These are phyloP conservation scores for Barnettozyma californica DNA, from an alignment of 805 yeast genomes.

Conservation along the genomic window DNA sequence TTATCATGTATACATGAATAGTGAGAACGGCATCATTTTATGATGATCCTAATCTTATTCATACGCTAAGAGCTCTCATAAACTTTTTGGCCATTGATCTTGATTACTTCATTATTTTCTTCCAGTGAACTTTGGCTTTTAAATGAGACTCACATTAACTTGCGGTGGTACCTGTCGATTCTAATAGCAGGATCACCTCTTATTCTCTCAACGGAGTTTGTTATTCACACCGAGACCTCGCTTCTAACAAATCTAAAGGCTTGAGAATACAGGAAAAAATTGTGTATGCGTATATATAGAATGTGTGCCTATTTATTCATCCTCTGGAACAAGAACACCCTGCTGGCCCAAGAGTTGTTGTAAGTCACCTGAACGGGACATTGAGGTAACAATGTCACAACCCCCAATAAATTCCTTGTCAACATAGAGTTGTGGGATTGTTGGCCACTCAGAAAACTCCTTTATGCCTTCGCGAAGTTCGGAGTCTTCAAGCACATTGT, in stretches of 20 bases:
- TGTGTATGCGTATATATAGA: background rate
- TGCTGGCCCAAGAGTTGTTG: constrained; percentile 77
- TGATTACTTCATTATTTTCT: background rate
- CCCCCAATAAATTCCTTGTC: constrained; percentile 94
- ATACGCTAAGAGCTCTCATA: background rate
- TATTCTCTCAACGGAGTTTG: constrained; percentile 35
- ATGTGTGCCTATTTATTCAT: constrained; percentile 27
- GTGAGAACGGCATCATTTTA: background rate
- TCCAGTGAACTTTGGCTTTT: constrained; percentile 1
- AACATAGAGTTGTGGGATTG: constrained; percentile 93
- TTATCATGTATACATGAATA: background rate
- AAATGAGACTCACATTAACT: constrained; percentile 3
- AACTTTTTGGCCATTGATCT: constrained; percentile 9
- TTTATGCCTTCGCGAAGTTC: constrained; percentile 94
- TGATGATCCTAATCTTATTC: background rate
- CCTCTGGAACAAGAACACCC: constrained; percentile 74
- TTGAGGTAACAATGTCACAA: constrained; percentile 87
- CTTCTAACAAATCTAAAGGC: constrained; percentile 37
- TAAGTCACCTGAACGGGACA: constrained; percentile 90
- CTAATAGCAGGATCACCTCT: background rate
- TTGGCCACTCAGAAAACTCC: constrained; percentile 96
- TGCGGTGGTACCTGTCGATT: background rate
- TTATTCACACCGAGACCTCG: constrained; percentile 21
- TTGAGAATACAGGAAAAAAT: constrained; percentile 28
- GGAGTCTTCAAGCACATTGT: constrained; percentile 90